These are phyloP conservation scores for Paraphoma sp. DNA, from an alignment of 2,329 filamentous ascomycete genomes.

Conservation along the genomic window DNA sequence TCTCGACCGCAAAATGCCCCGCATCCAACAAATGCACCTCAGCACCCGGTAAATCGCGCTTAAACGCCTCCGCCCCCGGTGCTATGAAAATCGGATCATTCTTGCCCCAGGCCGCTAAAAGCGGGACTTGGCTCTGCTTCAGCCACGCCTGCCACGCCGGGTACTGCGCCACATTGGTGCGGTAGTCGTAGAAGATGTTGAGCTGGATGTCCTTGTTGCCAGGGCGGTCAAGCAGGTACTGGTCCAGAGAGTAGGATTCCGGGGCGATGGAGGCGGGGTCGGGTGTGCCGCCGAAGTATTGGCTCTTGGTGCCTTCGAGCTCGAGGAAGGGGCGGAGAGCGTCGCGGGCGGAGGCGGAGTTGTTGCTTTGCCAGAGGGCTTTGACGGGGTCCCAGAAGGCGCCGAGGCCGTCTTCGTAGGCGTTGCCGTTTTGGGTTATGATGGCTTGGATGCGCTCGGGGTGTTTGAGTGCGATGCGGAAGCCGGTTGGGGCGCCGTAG, in stretches of 20 bases:
- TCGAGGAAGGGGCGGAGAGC: constrained; percentile 21
- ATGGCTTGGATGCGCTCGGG: constrained; percentile 60
- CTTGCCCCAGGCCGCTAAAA: constrained; percentile 66
- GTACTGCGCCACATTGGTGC: constrained; percentile 62
- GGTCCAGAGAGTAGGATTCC: constrained; percentile 59
- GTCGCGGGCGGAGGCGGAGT: constrained; percentile 15
- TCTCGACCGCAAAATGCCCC: constrained; percentile 63
- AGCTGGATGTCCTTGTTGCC: constrained; percentile 62
- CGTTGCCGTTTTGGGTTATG: constrained; percentile 67
- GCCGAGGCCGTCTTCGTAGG: constrained; percentile 62
- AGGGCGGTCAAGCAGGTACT: constrained; percentile 57
- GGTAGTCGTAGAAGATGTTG: constrained; percentile 65
- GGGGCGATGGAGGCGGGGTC: constrained; percentile 50
- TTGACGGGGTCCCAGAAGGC: constrained; percentile 59
- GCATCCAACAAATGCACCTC: constrained; percentile 61
- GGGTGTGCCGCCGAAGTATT: constrained; percentile 54
- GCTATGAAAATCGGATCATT: constrained; percentile 61
- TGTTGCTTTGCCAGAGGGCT: constrained; percentile 52
- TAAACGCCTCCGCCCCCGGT: constrained; percentile 62
- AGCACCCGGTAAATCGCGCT: constrained; percentile 56
- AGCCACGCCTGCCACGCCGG: constrained; percentile 64
- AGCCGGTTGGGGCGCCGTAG: constrained; percentile 65
- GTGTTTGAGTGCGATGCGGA: constrained; percentile 60
- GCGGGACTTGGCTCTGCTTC: constrained; percentile 56
- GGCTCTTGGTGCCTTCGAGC: constrained; percentile 41